Percentiles rank a stretch among this genome's conserved stretches.
Conservation (phyloP, 768 basidiomycete species). For the Tulasnella sp. region DNA sequence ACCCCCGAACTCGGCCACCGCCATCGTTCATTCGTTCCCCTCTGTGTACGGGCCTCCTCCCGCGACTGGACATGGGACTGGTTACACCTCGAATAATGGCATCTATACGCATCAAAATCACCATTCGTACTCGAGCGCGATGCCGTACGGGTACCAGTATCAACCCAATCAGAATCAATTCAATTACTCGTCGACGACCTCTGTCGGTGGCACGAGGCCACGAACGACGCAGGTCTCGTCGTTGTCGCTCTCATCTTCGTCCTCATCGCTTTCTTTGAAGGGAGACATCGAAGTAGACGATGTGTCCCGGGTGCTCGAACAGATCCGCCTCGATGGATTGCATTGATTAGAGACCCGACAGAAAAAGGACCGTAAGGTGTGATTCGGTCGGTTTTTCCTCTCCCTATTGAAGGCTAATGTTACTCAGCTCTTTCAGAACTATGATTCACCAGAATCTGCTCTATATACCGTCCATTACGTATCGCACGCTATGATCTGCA, state of each 20-base stretch:
- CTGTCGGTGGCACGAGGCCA: background rate
- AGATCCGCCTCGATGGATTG: slow-evolving; percentile 15
- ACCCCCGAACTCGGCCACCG: slow-evolving; percentile 10
- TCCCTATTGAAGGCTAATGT: too few relatives aligned
- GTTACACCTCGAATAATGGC: slow-evolving; percentile 2
- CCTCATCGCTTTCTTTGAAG: slow-evolving; percentile 5
- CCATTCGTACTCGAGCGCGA: slow-evolving; percentile 5
- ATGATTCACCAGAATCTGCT: too few relatives aligned
- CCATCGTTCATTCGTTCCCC: slow-evolving; percentile 13
- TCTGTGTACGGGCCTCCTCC: slow-evolving; percentile 13
- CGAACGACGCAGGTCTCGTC: background rate
- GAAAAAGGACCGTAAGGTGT: too few relatives aligned
- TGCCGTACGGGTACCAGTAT: background rate
- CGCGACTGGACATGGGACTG: background rate
- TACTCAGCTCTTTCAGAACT: too few relatives aligned
- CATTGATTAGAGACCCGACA: too few relatives aligned
- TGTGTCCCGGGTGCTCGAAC: slow-evolving; percentile 18
- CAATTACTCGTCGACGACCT: background rate
- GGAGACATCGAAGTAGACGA: slow-evolving; percentile 16
- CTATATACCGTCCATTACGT: too few relatives aligned
- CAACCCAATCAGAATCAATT: slow-evolving; percentile 7
- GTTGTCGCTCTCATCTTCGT: slow-evolving; percentile 7
- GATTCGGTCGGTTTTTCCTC: too few relatives aligned
- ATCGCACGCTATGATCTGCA: too few relatives aligned
- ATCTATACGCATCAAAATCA: slow-evolving; percentile 15